Evolutionary conservation across 805 yeast genomes (phyloP).

Genomic region (Brettanomyces sp.): DNA sequence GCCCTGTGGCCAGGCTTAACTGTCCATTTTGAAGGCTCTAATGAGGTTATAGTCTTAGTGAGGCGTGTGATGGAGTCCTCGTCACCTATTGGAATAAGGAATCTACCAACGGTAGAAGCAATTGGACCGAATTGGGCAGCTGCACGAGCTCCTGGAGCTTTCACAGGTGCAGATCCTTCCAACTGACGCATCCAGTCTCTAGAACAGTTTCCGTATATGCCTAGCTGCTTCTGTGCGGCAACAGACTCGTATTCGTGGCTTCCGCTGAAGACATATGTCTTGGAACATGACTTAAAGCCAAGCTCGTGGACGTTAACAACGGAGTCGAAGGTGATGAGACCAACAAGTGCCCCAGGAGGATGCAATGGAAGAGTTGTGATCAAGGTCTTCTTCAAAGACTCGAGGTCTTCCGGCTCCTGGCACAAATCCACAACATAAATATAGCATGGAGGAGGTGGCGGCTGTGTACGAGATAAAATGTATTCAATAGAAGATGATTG

Average conservation of each 20-base stretch:
- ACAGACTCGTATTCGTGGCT: slow-evolving; percentile 60
- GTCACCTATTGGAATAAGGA: slow-evolving; percentile 26
- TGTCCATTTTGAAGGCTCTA: slow-evolving; percentile 63
- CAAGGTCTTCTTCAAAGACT: slow-evolving; percentile 74
- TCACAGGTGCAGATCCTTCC: slow-evolving; percentile 14
- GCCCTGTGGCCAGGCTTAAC: slow-evolving; percentile 79
- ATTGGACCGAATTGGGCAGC: slow-evolving; percentile 4
- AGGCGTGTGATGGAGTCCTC: slow-evolving; percentile 68
- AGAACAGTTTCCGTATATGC: slow-evolving; percentile 27
- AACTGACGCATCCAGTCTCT: slow-evolving; percentile 32
- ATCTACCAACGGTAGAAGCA: slow-evolving; percentile 30
- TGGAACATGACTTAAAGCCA: slow-evolving; percentile 50
- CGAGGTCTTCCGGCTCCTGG: slow-evolving; percentile 80
- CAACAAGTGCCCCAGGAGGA: slow-evolving; percentile 86
- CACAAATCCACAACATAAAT: slow-evolving; percentile 81
- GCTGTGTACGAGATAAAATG: slow-evolving; percentile 50
- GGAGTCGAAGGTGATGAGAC: slow-evolving; percentile 82
- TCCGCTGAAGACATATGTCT: slow-evolving; percentile 80
- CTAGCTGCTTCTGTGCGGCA: slow-evolving; percentile 28
- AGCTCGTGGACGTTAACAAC: slow-evolving; percentile 87
- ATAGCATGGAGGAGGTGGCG: slow-evolving; percentile 77
- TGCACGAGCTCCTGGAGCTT: neutral
- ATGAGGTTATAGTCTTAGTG: slow-evolving; percentile 66
- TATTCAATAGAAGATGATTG: slow-evolving; percentile 76
- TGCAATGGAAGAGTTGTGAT: slow-evolving; percentile 65